A percentile compares a stretch with the other conserved stretches of the same genome.
Evolutionary conservation across 75 land plant species (phyloP).

Genomic region (Azolla pinnata): DNA sequence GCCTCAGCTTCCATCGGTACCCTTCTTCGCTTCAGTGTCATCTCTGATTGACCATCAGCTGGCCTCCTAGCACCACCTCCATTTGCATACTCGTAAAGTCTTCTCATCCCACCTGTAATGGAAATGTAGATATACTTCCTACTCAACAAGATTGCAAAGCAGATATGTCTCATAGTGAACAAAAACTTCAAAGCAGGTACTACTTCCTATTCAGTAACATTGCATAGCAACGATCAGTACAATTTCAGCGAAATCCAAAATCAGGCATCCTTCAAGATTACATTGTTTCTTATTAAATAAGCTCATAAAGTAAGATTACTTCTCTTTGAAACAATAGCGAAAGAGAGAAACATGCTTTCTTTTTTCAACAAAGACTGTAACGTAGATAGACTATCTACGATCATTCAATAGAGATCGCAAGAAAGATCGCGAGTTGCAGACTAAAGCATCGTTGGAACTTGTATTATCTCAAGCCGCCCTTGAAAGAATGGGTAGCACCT

Average conservation of each 20-base stretch:
- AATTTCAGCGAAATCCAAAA: constrained; percentile 3
- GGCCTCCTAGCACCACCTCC: constrained; percentile 34
- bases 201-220: constrained; percentile 2
- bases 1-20: constrained; percentile 34
- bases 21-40: constrained; percentile 44
- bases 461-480: too few species aligned
- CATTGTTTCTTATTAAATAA: neutral
- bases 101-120: constrained; percentile 8
- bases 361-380: too few species aligned
- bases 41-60: constrained; percentile 22
- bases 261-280: neutral
- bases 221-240: constrained; percentile 3
- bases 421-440: too few species aligned
- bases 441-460: too few species aligned
- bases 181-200: constrained; percentile 2
- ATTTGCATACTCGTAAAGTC: constrained; percentile 25
- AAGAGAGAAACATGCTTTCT: too few species aligned
- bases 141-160: neutral
- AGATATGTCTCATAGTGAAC: neutral
- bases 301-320: too few species aligned
- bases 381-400: too few species aligned
- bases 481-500: too few species aligned
- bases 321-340: too few species aligned
- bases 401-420: too few species aligned
- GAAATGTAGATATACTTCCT: too few species aligned